These are phyloP conservation scores for Fusarium nematophilum DNA, from an alignment of 2,329 filamentous ascomycete species.

Conservation along the genomic window DNA sequence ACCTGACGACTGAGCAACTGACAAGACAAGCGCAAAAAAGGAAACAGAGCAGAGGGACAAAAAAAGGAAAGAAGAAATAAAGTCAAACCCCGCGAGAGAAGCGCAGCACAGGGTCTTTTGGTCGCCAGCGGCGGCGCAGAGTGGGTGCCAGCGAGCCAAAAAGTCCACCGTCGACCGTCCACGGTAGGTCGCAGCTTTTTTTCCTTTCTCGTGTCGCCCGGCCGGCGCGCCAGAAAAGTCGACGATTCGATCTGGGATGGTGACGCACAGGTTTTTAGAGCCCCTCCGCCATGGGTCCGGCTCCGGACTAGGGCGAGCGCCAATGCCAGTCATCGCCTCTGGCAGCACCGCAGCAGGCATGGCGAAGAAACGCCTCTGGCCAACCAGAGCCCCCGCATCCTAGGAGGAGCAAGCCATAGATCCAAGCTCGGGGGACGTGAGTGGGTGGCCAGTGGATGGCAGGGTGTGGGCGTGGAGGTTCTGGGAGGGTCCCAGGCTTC, in stretches of 20 bases:
- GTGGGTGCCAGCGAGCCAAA: conserved; percentile 27
- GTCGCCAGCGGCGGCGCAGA: conserved; percentile 37
- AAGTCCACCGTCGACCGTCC: conserved; percentile 9
- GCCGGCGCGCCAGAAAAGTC: conserved; percentile 24
- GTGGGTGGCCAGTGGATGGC: not conserved
- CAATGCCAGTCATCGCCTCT: conserved; percentile 47
- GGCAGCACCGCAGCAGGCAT: conserved; percentile 35
- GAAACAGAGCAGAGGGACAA: not conserved
- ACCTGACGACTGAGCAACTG: conserved; percentile 11
- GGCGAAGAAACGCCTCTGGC: conserved; percentile 4
- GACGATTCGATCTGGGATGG: conserved; percentile 45
- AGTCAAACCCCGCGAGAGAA: conserved; percentile 11
- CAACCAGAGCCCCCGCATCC: conserved; percentile 13
- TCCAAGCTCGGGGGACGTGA: conserved; percentile 20
- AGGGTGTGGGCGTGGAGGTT: not conserved
- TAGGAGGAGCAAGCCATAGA: conserved; percentile 23
- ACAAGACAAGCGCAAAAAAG: conserved; percentile 8
- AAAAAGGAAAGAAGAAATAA: conserved; percentile 4
- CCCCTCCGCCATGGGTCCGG: conserved; percentile 40
- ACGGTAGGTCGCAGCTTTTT: not conserved
- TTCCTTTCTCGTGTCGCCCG: conserved; percentile 3
- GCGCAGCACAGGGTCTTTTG: conserved; percentile 32
- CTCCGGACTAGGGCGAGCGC: conserved; percentile 43
- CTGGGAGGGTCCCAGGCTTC: not conserved
- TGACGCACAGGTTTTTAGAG: conserved; percentile 46